Conservation (phyloP, 116 monocot genomes). For the Zostera marina region DNA sequence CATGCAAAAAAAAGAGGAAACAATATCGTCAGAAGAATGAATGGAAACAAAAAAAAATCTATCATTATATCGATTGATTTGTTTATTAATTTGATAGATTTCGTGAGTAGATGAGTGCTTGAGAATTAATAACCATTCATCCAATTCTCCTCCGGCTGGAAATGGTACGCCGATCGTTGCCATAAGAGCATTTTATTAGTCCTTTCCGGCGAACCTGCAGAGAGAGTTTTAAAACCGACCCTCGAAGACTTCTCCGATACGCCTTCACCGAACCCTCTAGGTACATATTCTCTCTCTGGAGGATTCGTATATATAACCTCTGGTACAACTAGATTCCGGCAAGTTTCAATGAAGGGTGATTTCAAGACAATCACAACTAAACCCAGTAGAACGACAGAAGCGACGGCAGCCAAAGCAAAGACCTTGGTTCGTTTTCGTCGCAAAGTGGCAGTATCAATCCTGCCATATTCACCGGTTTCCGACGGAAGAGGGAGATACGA, state of each 20-base stretch:
- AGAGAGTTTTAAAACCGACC: background rate
- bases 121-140: constrained; percentile 47
- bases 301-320: background rate
- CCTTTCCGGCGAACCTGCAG: constrained; percentile 19
- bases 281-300: background rate
- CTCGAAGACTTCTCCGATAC: constrained; percentile 3
- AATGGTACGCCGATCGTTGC: constrained; percentile 82
- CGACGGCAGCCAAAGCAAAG: background rate
- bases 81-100: no score
- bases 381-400: background rate
- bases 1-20: no score
- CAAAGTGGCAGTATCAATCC: background rate
- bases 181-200: constrained; percentile 55
- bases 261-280: constrained; percentile 5
- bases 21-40: no score
- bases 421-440: background rate
- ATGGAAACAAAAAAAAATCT: no score
- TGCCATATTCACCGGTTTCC: no score
- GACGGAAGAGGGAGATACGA: background rate
- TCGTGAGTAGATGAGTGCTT: no score
- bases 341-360: background rate
- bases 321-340: background rate
- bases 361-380: background rate
- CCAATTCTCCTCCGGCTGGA: constrained; percentile 78
- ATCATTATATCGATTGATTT: no score